Evolutionary conservation across 768 basidiomycete genomes (phyloP).

Genomic region (Rhodocollybia butyracea): DNA sequence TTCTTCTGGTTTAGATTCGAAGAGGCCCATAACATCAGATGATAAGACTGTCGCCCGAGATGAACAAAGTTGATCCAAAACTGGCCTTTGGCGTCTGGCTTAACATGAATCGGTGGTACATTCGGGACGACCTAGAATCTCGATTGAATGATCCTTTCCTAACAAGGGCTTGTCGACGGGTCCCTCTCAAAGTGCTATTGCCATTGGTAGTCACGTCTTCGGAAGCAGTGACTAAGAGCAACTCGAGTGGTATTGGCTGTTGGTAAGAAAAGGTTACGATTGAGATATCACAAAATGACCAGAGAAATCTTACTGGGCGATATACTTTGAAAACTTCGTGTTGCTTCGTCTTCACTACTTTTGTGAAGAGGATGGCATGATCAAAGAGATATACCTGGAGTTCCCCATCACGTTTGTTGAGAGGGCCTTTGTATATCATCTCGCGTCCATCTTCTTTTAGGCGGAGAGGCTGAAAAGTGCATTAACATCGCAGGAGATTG

Average conservation of each 20-base stretch:
- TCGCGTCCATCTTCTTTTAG: conserved; percentile 86
- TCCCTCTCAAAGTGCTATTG: conserved; percentile 25
- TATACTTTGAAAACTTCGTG: conserved; percentile 93
- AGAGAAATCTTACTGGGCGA: conserved; percentile 65
- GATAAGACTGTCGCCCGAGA: conserved; percentile 90
- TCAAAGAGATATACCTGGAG: conserved; percentile 94
- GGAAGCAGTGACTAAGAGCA: conserved; percentile 76
- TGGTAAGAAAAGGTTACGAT: neutral
- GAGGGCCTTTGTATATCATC: conserved; percentile 84
- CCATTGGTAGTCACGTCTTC: conserved; percentile 51
- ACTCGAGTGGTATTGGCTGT: conserved; percentile 94
- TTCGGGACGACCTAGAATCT: conserved; percentile 29
- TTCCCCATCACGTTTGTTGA: conserved; percentile 91
- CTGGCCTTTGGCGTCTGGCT: conserved; percentile 72
- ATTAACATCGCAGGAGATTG: neutral
- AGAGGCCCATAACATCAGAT: conserved; percentile 87
- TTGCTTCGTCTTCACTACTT: conserved; percentile 77
- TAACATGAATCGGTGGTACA: conserved; percentile 47
- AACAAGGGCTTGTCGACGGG: conserved; percentile 43
- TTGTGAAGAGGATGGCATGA: conserved; percentile 93
- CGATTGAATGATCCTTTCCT: conserved; percentile 43
- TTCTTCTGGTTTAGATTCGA: conserved; percentile 84
- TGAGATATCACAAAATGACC: neutral
- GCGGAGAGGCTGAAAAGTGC: conserved; percentile 64
- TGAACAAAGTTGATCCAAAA: conserved; percentile 92